Evolutionary conservation across 306 rosid species (phyloP).

Genomic region (Lotus japonicus): DNA sequence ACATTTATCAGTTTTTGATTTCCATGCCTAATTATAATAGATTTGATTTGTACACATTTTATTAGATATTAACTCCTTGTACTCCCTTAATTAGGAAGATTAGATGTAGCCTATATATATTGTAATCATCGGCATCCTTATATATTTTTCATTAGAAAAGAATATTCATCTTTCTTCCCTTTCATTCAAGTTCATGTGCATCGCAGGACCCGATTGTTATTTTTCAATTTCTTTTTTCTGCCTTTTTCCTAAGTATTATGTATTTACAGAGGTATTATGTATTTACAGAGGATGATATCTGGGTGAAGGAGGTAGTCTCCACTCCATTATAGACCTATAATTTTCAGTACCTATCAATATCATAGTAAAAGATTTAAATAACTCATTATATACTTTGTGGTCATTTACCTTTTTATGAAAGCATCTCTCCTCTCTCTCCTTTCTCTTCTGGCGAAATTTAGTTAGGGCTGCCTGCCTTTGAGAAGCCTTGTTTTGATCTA

Average conservation of each 20-base stretch:
- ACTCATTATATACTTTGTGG: background rate
- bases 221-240: background rate
- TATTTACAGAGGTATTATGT: background rate
- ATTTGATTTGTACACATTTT: no score
- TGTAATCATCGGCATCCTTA: no score
- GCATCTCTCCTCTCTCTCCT: slow-evolving; percentile 74
- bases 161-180: no score
- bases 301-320: background rate
- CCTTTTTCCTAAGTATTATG: background rate
- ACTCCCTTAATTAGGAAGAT: no score
- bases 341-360: background rate
- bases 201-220: background rate
- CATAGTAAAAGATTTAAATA: background rate
- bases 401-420: slow-evolving; percentile 63
- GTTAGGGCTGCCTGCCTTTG: slow-evolving; percentile 77
- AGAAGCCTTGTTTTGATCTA: slow-evolving; percentile 45
- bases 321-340: background rate
- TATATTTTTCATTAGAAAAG: no score
- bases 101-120: no score
- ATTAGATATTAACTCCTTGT: no score
- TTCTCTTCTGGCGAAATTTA: slow-evolving; percentile 71
- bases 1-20: background rate
- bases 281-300: background rate
- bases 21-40: no score
- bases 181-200: background rate